Evolutionary conservation across 768 basidiomycete species (phyloP), one percentile per base, ranked within the genome.

Genomic region (Podaxis sp.): DNA sequence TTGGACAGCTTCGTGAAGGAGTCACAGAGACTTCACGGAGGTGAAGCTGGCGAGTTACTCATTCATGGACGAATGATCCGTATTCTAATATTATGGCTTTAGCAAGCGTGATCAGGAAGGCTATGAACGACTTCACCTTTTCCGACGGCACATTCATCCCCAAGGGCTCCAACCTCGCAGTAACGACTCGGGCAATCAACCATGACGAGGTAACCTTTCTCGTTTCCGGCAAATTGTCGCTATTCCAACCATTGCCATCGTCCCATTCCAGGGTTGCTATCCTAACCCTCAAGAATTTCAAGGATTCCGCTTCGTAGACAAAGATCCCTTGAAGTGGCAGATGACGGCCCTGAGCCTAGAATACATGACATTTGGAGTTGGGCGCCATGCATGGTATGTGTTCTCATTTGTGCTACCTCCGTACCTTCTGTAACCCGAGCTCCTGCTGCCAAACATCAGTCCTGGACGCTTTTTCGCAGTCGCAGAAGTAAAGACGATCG

Each of bases 1-100:
- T 52, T 81, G 2, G 84, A 85, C 61, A 84, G 83, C 64, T 83
- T 85, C 67, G 53, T 86, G n/a, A 79, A 77, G 53, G 83, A 84
- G 66, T 72, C 75, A 8, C 75, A 79, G 65, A 72, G 82, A 17
- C 58, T 78, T 17, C 70, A 69, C 53, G 76, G 75, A 1, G 63
- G 79, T 46, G 66, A 67, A 15, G 67, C 64, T 3, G 59, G 66
- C 12, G 63, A 64, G n/a, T 40, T 42, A 9, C n/a, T 9, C 13
- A 38, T 24, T 6, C 36, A 63, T 64, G 13, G 13, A 4, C n/a
- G 42, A 66, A 59, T n/a, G 67, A 36, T 67, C 57, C 11, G 39
- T 28, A n/a, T 63, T 66, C n/a, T 60, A 4, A 61, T 36, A 19
- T 52, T 66, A 52, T 13, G 8, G 8, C 22, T 76, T 66, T 71